Conservation (phyloP, 305 asterid species). For the Nicotiana rustica region DNA sequence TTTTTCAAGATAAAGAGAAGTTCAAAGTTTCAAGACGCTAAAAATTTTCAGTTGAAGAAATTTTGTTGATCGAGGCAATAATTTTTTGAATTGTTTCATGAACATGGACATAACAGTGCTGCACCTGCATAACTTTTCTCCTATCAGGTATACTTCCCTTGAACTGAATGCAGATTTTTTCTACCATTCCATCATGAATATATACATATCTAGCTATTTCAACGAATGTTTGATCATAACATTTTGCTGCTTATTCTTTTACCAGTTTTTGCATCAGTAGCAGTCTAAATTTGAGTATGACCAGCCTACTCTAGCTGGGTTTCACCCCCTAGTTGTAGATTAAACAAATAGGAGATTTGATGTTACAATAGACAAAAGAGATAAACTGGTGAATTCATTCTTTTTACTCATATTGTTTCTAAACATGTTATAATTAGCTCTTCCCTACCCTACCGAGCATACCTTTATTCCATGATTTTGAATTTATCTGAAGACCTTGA, state of each 20-base stretch:
- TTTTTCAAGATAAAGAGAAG: too few relatives aligned
- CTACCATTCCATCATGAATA: conserved; percentile 77
- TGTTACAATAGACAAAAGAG: conserved; percentile 48
- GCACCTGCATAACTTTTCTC: conserved; percentile 96
- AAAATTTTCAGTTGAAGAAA: too few relatives aligned
- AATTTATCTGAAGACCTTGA: conserved; percentile 36
- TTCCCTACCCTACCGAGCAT: background rate
- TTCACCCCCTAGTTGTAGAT: conserved; percentile 71
- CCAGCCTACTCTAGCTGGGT: conserved; percentile 68
- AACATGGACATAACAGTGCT: background rate
- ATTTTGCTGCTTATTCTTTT: conserved; percentile 35
- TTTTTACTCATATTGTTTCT: conserved; percentile 28
- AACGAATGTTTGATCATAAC: background rate
- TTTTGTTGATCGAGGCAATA: too few relatives aligned
- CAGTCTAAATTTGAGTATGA: conserved; percentile 89
- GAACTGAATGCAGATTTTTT: conserved; percentile 72
- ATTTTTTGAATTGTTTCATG: too few relatives aligned
- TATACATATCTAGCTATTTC: conserved; percentile 65
- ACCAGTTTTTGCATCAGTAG: conserved; percentile 83
- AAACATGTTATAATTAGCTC: background rate
- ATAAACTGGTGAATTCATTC: conserved; percentile 14
- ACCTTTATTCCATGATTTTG: conserved; percentile 47
- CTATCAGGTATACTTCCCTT: conserved; percentile 76
- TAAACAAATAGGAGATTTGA: conserved; percentile 94
- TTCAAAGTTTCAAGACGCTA: background rate